These are phyloP conservation scores for Elsinoe fawcettii DNA, from an alignment of 2,329 filamentous ascomycete genomes.

Conservation along the genomic window DNA sequence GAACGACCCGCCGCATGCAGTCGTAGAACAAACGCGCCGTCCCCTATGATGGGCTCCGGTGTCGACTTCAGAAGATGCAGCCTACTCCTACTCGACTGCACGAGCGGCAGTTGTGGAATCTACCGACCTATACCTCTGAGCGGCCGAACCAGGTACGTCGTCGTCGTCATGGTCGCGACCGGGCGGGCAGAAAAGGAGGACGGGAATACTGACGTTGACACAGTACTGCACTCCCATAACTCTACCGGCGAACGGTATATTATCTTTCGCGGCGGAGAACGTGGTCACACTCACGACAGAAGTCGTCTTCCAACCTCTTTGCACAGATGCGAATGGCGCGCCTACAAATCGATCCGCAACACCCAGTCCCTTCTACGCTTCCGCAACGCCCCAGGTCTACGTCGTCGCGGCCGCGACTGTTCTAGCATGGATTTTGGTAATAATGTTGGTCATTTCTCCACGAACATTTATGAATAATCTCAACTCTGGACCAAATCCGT, in stretches of 20 bases:
- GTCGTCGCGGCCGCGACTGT: constrained; percentile 86
- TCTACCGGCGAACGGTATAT: constrained; percentile 51
- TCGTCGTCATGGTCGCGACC: neutral
- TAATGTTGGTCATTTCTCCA: constrained; percentile 92
- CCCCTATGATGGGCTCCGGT: constrained; percentile 12
- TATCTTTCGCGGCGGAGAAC: constrained; percentile 46
- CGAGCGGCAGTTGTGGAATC: constrained; percentile 28
- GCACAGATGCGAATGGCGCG: constrained; percentile 35
- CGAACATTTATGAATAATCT: constrained; percentile 85
- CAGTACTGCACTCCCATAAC: constrained; percentile 56
- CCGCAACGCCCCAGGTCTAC: constrained; percentile 86
- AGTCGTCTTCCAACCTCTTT: constrained; percentile 53
- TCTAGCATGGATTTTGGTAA: constrained; percentile 82
- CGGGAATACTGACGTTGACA: constrained; percentile 11
- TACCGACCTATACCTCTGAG: constrained; percentile 19
- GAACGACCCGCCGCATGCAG: constrained; percentile 9
- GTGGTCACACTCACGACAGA: constrained; percentile 53
- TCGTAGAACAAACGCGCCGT: constrained; percentile 10
- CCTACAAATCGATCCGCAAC: constrained; percentile 36
- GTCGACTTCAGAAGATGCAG: constrained; percentile 9
- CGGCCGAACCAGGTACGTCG: constrained; percentile 2
- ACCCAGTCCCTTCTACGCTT: constrained; percentile 75
- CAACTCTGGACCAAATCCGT: constrained; percentile 40
- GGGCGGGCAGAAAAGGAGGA: neutral
- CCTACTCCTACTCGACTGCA: constrained; percentile 14